Evolutionary conservation across 2,329 filamentous ascomycete genomes (phyloP).

Genomic region (Calonectria leucothoes): DNA sequence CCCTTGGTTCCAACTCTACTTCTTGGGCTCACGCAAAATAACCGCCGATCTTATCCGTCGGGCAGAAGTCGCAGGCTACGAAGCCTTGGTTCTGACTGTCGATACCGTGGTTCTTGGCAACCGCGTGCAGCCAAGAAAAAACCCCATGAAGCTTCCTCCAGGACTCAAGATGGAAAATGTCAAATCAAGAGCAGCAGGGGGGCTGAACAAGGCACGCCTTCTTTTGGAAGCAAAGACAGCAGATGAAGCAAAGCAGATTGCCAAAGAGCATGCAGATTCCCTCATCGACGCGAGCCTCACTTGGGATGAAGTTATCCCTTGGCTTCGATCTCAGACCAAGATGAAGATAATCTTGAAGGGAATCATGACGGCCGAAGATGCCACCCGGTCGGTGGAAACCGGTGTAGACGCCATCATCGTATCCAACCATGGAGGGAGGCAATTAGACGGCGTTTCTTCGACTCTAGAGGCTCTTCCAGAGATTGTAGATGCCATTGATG

Average conservation of each 20-base stretch:
- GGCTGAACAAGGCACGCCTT: background rate
- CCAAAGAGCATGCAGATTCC: constrained; percentile 15
- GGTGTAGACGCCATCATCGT: constrained; percentile 12
- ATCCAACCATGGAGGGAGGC: constrained; percentile 16
- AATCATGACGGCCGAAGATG: constrained; percentile 16
- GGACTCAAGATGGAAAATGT: constrained; percentile 39
- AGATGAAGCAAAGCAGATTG: constrained; percentile 30
- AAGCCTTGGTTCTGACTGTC: constrained; percentile 43
- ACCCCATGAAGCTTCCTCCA: constrained; percentile 32
- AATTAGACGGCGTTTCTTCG: background rate
- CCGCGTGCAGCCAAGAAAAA: constrained; percentile 43
- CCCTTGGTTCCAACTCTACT: constrained; percentile 35
- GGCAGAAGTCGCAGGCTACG: constrained; percentile 42
- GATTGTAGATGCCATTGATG: background rate
- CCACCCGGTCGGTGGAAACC: background rate
- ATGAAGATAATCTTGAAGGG: constrained; percentile 39
- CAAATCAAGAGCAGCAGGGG: background rate
- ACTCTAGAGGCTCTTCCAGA: constrained; percentile 17
- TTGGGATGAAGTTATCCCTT: constrained; percentile 37
- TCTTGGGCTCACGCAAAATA: constrained; percentile 19
- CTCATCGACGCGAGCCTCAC: constrained; percentile 34
- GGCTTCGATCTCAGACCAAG: constrained; percentile 33
- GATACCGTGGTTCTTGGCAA: constrained; percentile 46
- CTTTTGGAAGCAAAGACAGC: constrained; percentile 35
- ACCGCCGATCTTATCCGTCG: constrained; percentile 39